These are phyloP conservation scores for Ascochyta clinopodiicola DNA, from an alignment of 2,329 filamentous ascomycete species.

Conservation along the genomic window DNA sequence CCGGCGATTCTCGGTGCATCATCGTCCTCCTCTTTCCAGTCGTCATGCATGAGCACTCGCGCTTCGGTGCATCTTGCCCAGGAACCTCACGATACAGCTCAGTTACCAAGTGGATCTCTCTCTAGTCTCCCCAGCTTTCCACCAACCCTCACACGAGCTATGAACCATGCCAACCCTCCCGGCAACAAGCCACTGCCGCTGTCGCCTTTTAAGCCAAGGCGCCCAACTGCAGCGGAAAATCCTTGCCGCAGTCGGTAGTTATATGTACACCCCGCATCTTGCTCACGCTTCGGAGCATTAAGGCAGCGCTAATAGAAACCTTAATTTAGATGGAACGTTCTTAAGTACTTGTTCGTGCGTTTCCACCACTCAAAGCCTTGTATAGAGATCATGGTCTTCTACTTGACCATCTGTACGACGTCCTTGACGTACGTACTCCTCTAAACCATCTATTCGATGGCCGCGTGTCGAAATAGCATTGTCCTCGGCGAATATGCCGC, in stretches of 20 bases:
- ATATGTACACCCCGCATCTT: slow-evolving; percentile 3
- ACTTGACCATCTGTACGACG: slow-evolving; percentile 1
- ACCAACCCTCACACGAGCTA: slow-evolving; percentile 7
- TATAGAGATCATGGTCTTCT: neutral
- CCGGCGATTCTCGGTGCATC: neutral
- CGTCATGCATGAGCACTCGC: neutral
- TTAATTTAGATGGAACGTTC: slow-evolving; percentile 3
- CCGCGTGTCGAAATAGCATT: neutral
- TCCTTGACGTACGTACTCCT: neutral
- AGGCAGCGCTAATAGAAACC: slow-evolving; percentile 4
- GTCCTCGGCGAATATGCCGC: slow-evolving; percentile 6
- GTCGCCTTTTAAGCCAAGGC: neutral
- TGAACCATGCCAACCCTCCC: neutral
- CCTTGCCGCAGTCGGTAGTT: slow-evolving; percentile 7
- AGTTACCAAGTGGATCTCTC: neutral
- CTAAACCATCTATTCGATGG: neutral
- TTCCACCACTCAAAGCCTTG: slow-evolving; percentile 10
- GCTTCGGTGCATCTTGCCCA: neutral
- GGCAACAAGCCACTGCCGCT: slow-evolving; percentile 4
- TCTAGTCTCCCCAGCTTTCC: slow-evolving; percentile 1
- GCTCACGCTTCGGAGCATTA: neutral
- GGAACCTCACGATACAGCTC: neutral
- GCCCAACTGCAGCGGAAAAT: neutral
- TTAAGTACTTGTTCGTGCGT: neutral
- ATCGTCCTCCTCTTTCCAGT: neutral